Evolutionary conservation across 2,329 filamentous ascomycete genomes (phyloP), one percentile per base, ranked within the genome.

Genomic region (Aspergillus piperis): DNA sequence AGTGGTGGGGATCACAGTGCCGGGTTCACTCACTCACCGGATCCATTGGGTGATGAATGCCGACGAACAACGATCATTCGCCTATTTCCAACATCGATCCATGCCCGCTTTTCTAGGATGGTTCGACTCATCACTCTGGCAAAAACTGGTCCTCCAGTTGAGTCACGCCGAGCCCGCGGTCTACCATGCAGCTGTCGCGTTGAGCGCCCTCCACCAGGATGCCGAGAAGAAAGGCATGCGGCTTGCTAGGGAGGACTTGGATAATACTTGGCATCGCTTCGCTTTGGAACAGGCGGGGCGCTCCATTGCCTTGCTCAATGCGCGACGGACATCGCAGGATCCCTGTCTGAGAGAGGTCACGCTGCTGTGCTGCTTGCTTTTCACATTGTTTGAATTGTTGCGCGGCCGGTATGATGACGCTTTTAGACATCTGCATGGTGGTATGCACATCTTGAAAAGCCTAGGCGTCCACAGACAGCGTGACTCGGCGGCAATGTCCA

Each of bases 41-140:
- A 32, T 39, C 36, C n/a, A 48, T 6, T 55, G 59, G 59, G 56
- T 36, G 19, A 54, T 49, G 6, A 68, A 63, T 23, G 54, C 53
- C 8, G 64, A 68, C 27, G 66, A 69, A 54, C 53, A 53, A 53
- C 64, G 66, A 36, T 62, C 63, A 32, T 68, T 67, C 42, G 58
- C 63, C 2, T 66, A 60, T 50, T 69, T 68, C 23, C 59, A 44
- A 13, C 19, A 57, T 52, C 59, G 32, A 27, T 64, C 66, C 2
- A 59, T 65, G 27, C 63, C 66, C 13, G 53, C 56, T 8, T 49
- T 69, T 10, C 54, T 47, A 6, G 54, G 17, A n/a, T 64, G 57
- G 53, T 66, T 67, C 38, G 49, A 65, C 39, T 60, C 58, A 3
- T 44, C 54, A 2, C 53, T 67, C 11, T 64, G 62, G 62, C 49